Conservation (phyloP, 768 basidiomycete species). For the Lanmaoa rubissima region DNA sequence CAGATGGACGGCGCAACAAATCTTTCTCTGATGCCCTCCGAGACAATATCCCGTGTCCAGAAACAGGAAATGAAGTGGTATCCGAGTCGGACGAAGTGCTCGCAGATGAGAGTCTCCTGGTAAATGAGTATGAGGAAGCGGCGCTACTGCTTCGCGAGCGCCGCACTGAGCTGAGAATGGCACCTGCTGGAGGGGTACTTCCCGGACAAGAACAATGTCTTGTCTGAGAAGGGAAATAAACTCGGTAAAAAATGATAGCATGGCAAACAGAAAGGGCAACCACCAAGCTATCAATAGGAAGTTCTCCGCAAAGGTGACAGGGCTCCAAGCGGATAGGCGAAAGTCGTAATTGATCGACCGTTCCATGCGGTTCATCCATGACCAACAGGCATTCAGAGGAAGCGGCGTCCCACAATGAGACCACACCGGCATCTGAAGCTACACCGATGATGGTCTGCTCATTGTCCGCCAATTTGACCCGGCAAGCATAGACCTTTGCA, state of each 20-base stretch:
- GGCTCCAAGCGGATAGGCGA: conserved; percentile 50
- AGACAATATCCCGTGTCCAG: conserved; percentile 75
- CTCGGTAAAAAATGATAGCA: conserved; percentile 62
- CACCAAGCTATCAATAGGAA: conserved; percentile 61
- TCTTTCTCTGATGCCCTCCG: conserved; percentile 74
- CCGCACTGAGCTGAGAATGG: conserved; percentile 47
- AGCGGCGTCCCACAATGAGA: conserved; percentile 76
- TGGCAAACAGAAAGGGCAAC: conserved; percentile 66
- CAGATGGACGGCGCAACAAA: conserved; percentile 46
- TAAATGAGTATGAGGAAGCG: conserved; percentile 44
- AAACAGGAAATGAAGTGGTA: conserved; percentile 67
- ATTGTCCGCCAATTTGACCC: conserved; percentile 48
- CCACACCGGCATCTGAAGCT: conserved; percentile 61
- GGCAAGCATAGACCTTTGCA: conserved; percentile 51
- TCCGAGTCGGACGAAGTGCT: conserved; percentile 39
- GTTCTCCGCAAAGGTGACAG: conserved; percentile 72
- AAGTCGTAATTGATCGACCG: conserved; percentile 59
- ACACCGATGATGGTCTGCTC: conserved; percentile 55
- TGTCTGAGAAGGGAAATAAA: conserved; percentile 53
- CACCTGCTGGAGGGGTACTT: conserved; percentile 43
- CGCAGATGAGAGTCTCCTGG: conserved; percentile 47
- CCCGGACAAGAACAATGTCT: conserved; percentile 68
- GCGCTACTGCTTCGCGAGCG: conserved; percentile 66
- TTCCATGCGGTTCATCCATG: conserved; percentile 58
- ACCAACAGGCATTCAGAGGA: conserved; percentile 62